A percentile compares a stretch with the other conserved stretches of the same genome.
Evolutionary conservation across 306 rosid species (phyloP).

Genomic region (Abrus pulchellus): DNA sequence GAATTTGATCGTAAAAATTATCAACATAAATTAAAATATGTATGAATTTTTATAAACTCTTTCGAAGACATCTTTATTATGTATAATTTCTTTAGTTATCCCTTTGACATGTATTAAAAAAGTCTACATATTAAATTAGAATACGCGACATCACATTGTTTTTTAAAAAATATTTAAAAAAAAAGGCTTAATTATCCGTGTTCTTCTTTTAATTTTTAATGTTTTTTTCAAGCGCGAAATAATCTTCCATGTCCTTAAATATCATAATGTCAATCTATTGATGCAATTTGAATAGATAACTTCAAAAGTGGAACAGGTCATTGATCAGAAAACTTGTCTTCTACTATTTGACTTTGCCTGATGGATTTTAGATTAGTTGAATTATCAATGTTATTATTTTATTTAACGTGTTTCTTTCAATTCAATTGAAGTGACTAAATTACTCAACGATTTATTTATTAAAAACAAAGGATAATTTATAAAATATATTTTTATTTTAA

Average conservation of each 20-base stretch:
- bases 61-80: too few species aligned
- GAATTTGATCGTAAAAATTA: too few species aligned
- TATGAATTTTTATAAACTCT: too few species aligned
- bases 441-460: neutral
- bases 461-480: neutral
- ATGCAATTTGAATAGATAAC: neutral
- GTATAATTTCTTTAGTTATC: too few species aligned
- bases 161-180: too few species aligned
- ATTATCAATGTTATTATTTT: neutral
- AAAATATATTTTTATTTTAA: neutral
- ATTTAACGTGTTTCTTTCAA: neutral
- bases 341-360: conserved; percentile 22
- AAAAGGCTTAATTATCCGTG: too few species aligned
- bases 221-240: neutral
- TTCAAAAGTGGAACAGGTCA: neutral
- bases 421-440: neutral
- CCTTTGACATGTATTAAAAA: too few species aligned
- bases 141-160: too few species aligned
- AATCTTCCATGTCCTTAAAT: neutral
- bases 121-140: too few species aligned
- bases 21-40: too few species aligned
- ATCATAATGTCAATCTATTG: neutral
- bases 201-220: too few species aligned
- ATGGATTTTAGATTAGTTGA: neutral
- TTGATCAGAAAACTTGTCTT: neutral